Evolutionary conservation across 2,329 filamentous ascomycete species (phyloP).

Genomic region (Claviceps pusilla): DNA sequence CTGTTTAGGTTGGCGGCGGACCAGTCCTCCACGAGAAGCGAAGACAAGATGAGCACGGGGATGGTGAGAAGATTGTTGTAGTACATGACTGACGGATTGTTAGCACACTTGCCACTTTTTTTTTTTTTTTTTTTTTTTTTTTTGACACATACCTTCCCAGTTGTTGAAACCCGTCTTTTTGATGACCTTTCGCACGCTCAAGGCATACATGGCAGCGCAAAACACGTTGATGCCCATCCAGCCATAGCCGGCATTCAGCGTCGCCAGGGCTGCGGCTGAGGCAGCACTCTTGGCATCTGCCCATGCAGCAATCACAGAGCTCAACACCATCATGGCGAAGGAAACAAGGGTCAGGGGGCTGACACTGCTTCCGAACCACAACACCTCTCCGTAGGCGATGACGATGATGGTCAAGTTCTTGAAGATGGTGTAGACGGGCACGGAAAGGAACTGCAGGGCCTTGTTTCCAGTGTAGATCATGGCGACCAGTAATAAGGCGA

Average conservation of each 20-base stretch:
- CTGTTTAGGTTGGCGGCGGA: conserved; percentile 63
- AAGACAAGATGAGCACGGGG: conserved; percentile 70
- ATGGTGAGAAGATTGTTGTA: conserved; percentile 99
- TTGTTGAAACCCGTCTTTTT: conserved; percentile 99
- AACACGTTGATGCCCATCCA: conserved; percentile 98
- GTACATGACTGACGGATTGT: conserved; percentile 69
- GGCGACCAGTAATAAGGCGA: conserved; percentile 85
- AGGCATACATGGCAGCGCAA: conserved; percentile 76
- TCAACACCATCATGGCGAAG: conserved; percentile 92
- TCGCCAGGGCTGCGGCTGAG: conserved; percentile 57
- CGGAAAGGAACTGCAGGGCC: conserved; percentile 88
- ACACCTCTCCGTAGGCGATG: conserved; percentile 93
- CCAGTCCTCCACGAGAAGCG: conserved; percentile 83
- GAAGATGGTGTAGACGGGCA: conserved; percentile 98
- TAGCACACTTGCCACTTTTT: not conserved
- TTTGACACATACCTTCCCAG: conserved; percentile 64
- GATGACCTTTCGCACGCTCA: conserved; percentile 95
- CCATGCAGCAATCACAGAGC: conserved; percentile 90
- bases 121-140: not conserved
- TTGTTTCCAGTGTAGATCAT: conserved; percentile 99
- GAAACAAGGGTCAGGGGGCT: conserved; percentile 81
- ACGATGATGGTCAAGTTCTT: conserved; percentile 99
- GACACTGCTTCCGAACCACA: conserved; percentile 93
- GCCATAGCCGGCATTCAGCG: conserved; percentile 83
- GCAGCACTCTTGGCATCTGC: conserved; percentile 67